Evolutionary conservation across 176 grass and related monocot genomes (phyloP), one percentile per base, ranked within the genome.

Genomic region (Rhynchospora tenuis): DNA sequence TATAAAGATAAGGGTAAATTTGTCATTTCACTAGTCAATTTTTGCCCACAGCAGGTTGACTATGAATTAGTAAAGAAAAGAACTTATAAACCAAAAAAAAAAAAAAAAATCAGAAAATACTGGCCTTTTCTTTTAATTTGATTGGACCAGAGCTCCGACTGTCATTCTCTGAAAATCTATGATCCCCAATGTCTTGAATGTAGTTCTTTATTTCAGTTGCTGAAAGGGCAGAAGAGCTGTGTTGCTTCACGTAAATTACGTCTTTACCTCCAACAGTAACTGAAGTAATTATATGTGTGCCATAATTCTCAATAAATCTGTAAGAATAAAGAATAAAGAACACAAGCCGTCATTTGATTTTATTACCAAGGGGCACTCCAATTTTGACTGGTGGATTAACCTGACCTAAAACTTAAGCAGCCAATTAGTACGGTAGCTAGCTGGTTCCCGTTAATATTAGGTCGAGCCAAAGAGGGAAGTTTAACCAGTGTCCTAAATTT

Each of bases 281-380:
- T 12, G 89, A 91, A 3, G 64, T 89, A 64, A 93, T 79, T 59
- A 93, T 71, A 87, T 93, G 91, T 19, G 91, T 93, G 17, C 91
- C 91, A 62, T 91, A 91, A 72, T 85, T 93, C 81, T 91, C 89
- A 83, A 93, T 93, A 85, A 93, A 93, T 82, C 91, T 93, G 86
- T 83, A 47, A 60, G 62, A 54, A 51, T 28, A 67, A 82, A 85
- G 15, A 84, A 61, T 20, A 80, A 6, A 55, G 56, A 66, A 83
- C 7, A 44, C 38, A 86, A 69, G 86, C 20, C 29, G 9, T 43
- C 24, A 38, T 60, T 84, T 78, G 13, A 54, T 11, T 76, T 65
- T 26, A 54, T 26, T 52, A 28, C 47, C 46, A 75, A 54, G 42
- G 16, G 47, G 12, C 10, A 16, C 52, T 75, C 71, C 16, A 75